Evolutionary conservation across 2,329 filamentous ascomycete genomes (phyloP).

Genomic region (Phoma sp.): DNA sequence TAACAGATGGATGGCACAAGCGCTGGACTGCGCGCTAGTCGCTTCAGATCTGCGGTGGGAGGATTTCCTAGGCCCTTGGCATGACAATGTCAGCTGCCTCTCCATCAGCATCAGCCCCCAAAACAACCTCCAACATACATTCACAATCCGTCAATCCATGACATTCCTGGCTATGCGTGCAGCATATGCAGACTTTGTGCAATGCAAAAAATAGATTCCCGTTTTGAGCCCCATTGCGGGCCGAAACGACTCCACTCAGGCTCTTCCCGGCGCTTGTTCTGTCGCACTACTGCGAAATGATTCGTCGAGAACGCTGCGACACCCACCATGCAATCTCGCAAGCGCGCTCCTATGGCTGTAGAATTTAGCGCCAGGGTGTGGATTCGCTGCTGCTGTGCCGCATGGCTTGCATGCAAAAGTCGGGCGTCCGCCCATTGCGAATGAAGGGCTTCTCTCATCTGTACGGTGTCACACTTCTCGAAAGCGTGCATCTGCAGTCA

Average conservation of each 20-base stretch:
- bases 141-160: not conserved
- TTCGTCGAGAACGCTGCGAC: constrained; percentile 26
- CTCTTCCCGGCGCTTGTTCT: constrained; percentile 27
- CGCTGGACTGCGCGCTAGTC: not conserved
- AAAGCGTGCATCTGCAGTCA: constrained; percentile 18
- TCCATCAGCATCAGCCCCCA: not conserved
- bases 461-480: constrained; percentile 9
- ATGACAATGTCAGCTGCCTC: not conserved
- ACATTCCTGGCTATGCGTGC: not conserved
- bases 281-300: constrained; percentile 32
- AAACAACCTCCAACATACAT: not conserved
- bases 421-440: constrained; percentile 31
- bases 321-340: constrained; percentile 16
- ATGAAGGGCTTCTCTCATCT: constrained; percentile 23
- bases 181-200: not conserved
- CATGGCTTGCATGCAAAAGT: constrained; percentile 31
- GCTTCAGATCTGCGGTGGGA: not conserved
- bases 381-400: constrained; percentile 34
- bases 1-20: too few species aligned
- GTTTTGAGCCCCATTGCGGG: constrained; percentile 6
- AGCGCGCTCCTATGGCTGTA: constrained; percentile 27
- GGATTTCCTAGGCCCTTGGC: constrained; percentile 1
- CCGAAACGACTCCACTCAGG: constrained; percentile 11
- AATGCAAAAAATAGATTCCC: constrained; percentile 10
- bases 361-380: constrained; percentile 17